Evolutionary conservation across 495 filamentous ascomycete genomes (phyloP).

Genomic region (Penicillium simplicissimum): DNA sequence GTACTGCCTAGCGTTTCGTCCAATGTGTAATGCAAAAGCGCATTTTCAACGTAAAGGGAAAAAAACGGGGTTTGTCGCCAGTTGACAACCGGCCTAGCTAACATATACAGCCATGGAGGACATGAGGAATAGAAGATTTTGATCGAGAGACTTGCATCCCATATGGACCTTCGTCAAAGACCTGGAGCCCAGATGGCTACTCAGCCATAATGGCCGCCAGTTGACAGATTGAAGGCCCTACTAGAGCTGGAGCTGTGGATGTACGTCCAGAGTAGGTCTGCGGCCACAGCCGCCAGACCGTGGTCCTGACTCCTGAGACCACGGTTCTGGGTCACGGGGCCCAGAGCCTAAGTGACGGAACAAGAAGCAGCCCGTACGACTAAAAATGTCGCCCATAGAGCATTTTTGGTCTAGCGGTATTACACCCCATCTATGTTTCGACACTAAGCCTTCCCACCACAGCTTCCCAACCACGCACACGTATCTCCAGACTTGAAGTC

Average conservation of each 20-base stretch:
- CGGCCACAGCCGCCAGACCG: too few relatives aligned
- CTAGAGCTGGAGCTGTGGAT: background rate
- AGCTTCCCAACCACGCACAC: too few relatives aligned
- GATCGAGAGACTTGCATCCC: background rate
- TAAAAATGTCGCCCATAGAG: background rate
- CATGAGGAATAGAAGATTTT: background rate
- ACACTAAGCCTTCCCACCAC: background rate
- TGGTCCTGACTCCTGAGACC: too few relatives aligned
- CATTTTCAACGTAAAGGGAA: background rate
- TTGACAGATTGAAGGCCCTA: background rate
- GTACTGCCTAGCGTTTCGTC: background rate
- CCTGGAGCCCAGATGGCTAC: background rate
- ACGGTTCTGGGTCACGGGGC: too few relatives aligned
- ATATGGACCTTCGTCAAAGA: background rate
- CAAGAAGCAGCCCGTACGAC: background rate
- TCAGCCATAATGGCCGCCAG: background rate
- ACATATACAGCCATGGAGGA: background rate
- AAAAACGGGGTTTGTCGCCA: background rate
- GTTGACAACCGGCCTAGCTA: background rate
- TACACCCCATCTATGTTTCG: background rate
- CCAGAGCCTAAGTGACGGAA: too few relatives aligned
- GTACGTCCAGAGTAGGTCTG: too few relatives aligned
- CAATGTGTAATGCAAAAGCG: background rate
- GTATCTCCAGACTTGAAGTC: slow-evolving; percentile 1
- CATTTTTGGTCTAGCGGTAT: background rate